phyloP scores from a whole-genome alignment of 2,329 filamentous ascomycete species.

The Fusarium poae region DNA sequence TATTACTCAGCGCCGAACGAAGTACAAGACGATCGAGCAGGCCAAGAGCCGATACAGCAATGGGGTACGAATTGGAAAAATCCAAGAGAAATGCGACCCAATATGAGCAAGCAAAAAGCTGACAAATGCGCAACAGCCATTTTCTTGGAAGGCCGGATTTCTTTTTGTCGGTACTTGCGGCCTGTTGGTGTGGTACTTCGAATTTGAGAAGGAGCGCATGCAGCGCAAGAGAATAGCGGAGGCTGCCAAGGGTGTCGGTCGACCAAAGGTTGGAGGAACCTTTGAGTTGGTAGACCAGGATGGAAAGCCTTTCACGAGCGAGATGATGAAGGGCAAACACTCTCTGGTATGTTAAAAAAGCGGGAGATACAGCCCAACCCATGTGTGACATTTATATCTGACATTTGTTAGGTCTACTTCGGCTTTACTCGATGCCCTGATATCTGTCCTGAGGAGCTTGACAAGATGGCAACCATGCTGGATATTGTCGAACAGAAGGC shows the following conservation, averaged over 20 bases:
- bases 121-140: slow-evolving; percentile 71
- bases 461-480: slow-evolving; percentile 98
- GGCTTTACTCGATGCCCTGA: slow-evolving; percentile 98
- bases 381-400: slow-evolving; percentile 11
- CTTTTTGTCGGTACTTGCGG: slow-evolving; percentile 85
- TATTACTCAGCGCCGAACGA: slow-evolving; percentile 56
- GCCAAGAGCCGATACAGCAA: slow-evolving; percentile 69
- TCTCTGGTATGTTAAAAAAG: slow-evolving; percentile 69
- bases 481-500: slow-evolving; percentile 73
- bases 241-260: slow-evolving; percentile 91
- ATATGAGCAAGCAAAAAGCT: slow-evolving; percentile 32
- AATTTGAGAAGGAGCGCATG: slow-evolving; percentile 91
- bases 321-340: slow-evolving; percentile 89
- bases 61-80: slow-evolving; percentile 58
- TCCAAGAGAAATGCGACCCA: background rate
- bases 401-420: slow-evolving; percentile 82
- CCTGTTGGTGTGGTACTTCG: slow-evolving; percentile 89
- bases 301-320: slow-evolving; percentile 80
- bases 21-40: slow-evolving; percentile 69
- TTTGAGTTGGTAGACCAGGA: slow-evolving; percentile 88
- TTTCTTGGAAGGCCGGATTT: slow-evolving; percentile 90
- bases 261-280: slow-evolving; percentile 90
- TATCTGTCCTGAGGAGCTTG: slow-evolving; percentile 98
- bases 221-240: slow-evolving; percentile 90
- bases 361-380: background rate